Percentiles rank a stretch among this genome's conserved stretches.
These are phyloP conservation scores for Hypoxylon lenormandii DNA, from an alignment of 495 filamentous ascomycete genomes.

Conservation along the genomic window DNA sequence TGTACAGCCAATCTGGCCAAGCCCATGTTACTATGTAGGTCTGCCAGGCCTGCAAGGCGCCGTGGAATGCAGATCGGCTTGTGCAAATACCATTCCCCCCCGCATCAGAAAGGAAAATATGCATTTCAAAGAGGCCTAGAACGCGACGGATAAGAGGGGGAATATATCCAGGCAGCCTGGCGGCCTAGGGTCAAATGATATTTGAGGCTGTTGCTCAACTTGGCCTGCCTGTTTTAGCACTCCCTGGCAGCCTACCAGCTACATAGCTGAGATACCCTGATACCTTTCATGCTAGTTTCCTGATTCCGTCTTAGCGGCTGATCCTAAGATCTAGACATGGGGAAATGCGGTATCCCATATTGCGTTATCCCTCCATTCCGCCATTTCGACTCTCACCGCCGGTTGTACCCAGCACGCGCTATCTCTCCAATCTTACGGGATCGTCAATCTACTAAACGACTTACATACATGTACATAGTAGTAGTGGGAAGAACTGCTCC, in stretches of 20 bases:
- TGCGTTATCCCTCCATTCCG: constrained; percentile 46
- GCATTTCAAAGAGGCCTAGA: constrained; percentile 40
- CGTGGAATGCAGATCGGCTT: constrained; percentile 44
- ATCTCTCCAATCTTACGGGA: constrained; percentile 37
- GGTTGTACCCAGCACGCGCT: constrained; percentile 23
- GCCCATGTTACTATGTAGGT: constrained; percentile 23
- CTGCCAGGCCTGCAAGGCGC: constrained; percentile 16
- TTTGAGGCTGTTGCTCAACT: constrained; percentile 28
- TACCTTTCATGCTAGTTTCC: constrained; percentile 36
- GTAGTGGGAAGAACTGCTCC: constrained; percentile 40
- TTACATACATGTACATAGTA: too few species aligned
- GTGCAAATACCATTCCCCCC: constrained; percentile 27
- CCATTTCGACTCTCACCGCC: constrained; percentile 40
- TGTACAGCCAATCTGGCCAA: constrained; percentile 33
- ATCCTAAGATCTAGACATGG: constrained; percentile 48
- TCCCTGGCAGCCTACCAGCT: too few species aligned
- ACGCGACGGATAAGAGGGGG: constrained; percentile 21
- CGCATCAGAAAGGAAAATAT: constrained; percentile 29
- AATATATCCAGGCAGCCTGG: constrained; percentile 8
- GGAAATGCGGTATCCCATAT: constrained; percentile 43
- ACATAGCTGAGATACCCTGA: too few species aligned
- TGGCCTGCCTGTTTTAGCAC: constrained; percentile 45
- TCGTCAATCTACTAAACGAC: constrained; percentile 26
- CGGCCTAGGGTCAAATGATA: constrained; percentile 28
- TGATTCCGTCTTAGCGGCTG: constrained; percentile 38